phyloP scores from a whole-genome alignment of 306 rosid species.

The Vigna nakashimae region DNA sequence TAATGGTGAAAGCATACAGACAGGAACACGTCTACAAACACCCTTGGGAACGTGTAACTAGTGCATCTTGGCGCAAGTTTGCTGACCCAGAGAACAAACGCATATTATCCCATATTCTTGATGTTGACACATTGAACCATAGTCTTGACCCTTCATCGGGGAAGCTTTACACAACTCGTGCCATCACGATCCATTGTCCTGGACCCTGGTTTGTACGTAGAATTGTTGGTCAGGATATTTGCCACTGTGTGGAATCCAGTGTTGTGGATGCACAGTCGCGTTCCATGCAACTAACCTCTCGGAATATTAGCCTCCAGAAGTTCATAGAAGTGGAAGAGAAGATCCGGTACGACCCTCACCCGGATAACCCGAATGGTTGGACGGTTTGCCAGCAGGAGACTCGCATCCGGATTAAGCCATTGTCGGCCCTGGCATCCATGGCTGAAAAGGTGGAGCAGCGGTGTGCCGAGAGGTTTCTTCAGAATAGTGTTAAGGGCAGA shows the following conservation, averaged over 20 bases:
- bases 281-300: constrained; percentile 66
- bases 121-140: constrained; percentile 80
- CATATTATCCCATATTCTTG: constrained; percentile 72
- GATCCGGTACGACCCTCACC: constrained; percentile 74
- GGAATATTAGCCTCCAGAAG: constrained; percentile 77
- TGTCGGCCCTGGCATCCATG: constrained; percentile 85
- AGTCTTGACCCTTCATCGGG: constrained; percentile 63
- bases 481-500: constrained; percentile 85
- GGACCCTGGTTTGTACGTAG: constrained; percentile 85
- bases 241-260: constrained; percentile 79
- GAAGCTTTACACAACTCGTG: constrained; percentile 78
- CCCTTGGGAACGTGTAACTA: constrained; percentile 94
- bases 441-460: constrained; percentile 90
- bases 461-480: constrained; percentile 83
- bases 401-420: constrained; percentile 74
- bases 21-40: constrained; percentile 90
- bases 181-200: constrained; percentile 76
- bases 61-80: constrained; percentile 95
- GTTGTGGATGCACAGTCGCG: constrained; percentile 66
- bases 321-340: constrained; percentile 85
- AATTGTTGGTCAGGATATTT: constrained; percentile 85
- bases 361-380: constrained; percentile 70
- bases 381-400: constrained; percentile 87
- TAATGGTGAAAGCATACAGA: constrained; percentile 78
- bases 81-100: constrained; percentile 83